These are phyloP conservation scores for Mortierella antarctica DNA, from an alignment of 192 early-diverging fungal genomes.

Conservation along the genomic window DNA sequence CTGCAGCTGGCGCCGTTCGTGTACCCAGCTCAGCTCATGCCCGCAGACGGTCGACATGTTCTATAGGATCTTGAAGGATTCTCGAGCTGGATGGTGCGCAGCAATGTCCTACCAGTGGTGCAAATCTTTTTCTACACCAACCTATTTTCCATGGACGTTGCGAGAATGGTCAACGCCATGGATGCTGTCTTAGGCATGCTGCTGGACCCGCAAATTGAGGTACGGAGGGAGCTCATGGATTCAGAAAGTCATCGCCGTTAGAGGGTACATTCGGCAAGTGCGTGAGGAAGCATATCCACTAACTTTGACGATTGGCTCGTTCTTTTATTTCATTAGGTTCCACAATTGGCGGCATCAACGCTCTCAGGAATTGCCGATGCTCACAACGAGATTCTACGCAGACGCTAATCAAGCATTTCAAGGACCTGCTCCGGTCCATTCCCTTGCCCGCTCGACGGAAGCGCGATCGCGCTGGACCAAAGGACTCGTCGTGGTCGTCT, in stretches of 20 bases:
- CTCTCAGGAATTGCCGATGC: conserved; percentile 80
- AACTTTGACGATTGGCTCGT: background rate
- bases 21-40: conserved; percentile 65
- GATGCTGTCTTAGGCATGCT: conserved; percentile 76
- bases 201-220: conserved; percentile 89
- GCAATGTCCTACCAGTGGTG: conserved; percentile 82
- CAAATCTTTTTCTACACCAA: conserved; percentile 92
- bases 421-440: conserved; percentile 42
- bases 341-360: conserved; percentile 79
- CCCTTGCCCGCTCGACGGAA: conserved; percentile 58
- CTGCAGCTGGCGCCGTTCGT: conserved; percentile 61
- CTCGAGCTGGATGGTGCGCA: conserved; percentile 84
- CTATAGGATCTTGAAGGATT: conserved; percentile 60
- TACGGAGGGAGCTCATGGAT: conserved; percentile 21
- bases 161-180: conserved; percentile 69
- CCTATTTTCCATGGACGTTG: conserved; percentile 72
- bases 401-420: conserved; percentile 60
- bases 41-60: conserved; percentile 64
- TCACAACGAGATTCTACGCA: conserved; percentile 76
- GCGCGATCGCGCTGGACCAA: conserved; percentile 41
- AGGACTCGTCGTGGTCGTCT: conserved; percentile 22
- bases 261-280: too few species aligned
- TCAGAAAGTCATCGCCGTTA: too few species aligned
- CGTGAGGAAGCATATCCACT: background rate
- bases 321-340: conserved; percentile 56